Conservation (phyloP, 129 eudicot genomes). For the Flaveria sonorensis region DNA sequence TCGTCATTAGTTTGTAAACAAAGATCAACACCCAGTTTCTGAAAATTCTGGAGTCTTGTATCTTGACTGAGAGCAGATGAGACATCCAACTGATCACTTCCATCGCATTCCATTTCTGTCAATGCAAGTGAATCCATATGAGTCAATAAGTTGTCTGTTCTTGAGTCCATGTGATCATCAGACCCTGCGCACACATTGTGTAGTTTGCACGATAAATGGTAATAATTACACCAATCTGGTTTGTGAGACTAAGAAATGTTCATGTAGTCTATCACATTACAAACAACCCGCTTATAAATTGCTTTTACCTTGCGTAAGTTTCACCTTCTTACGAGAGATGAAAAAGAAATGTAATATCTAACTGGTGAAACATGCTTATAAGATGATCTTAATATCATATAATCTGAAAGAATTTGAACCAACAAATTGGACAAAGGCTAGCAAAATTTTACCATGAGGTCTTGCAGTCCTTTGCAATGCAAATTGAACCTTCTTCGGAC, state of each 20-base stretch:
- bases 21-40: conserved; percentile 42
- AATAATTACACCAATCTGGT: conserved; percentile 26
- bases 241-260: conserved; percentile 32
- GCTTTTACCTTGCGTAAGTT: background rate
- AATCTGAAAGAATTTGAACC: background rate
- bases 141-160: conserved; percentile 50
- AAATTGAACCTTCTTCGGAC: conserved; percentile 84
- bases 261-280: conserved; percentile 17
- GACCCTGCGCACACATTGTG: conserved; percentile 59
- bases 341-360: conserved; percentile 1
- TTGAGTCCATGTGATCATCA: conserved; percentile 48
- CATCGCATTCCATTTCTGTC: conserved; percentile 81
- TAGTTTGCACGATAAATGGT: conserved; percentile 40
- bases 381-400: background rate
- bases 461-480: conserved; percentile 36
- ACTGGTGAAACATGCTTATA: background rate
- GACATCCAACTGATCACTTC: conserved; percentile 48
- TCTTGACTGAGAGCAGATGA: conserved; percentile 43
- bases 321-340: background rate
- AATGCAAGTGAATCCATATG: conserved; percentile 76
- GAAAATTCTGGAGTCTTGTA: conserved; percentile 52
- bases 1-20: conserved; percentile 50
- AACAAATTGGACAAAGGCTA: conserved; percentile 14
- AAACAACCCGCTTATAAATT: background rate
- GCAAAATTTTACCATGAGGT: conserved; percentile 54